Percentiles rank a stretch among this genome's conserved stretches.
These are phyloP conservation scores for Coemansia sp. DNA, from an alignment of 192 early-diverging fungal genomes.

Conservation along the genomic window DNA sequence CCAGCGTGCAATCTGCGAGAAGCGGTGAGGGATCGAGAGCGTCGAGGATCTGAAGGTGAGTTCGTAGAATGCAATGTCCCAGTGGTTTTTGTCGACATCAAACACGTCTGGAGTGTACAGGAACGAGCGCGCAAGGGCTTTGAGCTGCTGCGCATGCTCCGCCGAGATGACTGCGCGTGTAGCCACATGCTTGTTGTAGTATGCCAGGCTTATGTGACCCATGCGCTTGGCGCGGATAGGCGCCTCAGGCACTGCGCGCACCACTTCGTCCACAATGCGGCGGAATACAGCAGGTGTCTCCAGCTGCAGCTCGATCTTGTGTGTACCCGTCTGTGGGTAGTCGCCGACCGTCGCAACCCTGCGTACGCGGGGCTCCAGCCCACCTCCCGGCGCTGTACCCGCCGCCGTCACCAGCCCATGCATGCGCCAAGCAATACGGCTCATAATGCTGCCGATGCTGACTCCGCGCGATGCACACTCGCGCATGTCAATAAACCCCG, in stretches of 20 bases:
- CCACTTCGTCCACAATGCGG: slow-evolving; percentile 17
- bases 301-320: slow-evolving; percentile 43
- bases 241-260: slow-evolving; percentile 22
- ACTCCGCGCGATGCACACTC: background rate
- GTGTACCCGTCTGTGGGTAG: slow-evolving; percentile 43
- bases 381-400: background rate
- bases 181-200: slow-evolving; percentile 45
- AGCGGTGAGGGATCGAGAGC: slow-evolving; percentile 27
- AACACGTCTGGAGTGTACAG: slow-evolving; percentile 7
- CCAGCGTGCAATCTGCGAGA: slow-evolving; percentile 52
- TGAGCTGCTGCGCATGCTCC: slow-evolving; percentile 13
- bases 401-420: slow-evolving; percentile 8
- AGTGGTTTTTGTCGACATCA: slow-evolving; percentile 20
- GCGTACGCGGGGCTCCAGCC: slow-evolving; percentile 5
- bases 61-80: slow-evolving; percentile 51
- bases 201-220: slow-evolving; percentile 40
- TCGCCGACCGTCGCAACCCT: slow-evolving; percentile 15
- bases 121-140: slow-evolving; percentile 21
- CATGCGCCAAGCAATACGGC: slow-evolving; percentile 14
- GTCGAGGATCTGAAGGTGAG: slow-evolving; percentile 33
- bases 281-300: slow-evolving; percentile 35
- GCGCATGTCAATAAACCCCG: slow-evolving; percentile 44
- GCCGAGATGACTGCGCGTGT: slow-evolving; percentile 20
- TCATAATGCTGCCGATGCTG: slow-evolving; percentile 5
- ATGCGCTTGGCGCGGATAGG: slow-evolving; percentile 35